Evolutionary conservation across 208 protist genomes (phyloP), one percentile per base, ranked within the genome.

Genomic region (Crithidia mellificae): DNA sequence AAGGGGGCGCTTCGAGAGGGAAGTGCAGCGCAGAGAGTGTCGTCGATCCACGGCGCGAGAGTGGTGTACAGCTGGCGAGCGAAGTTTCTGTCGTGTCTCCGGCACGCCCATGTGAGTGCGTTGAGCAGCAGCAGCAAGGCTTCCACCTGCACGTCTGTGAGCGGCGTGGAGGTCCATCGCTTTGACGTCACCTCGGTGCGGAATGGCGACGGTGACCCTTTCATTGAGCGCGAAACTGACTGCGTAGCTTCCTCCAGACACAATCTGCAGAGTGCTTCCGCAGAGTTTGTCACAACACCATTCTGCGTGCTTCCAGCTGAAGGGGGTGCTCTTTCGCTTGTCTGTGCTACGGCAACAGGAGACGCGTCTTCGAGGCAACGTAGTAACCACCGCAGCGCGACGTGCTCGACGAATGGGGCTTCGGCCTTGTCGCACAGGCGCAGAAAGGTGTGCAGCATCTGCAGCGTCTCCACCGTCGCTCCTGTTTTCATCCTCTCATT

Each of bases 341-440:
- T 19, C 25, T 11, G 4, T 39, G 27, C 15, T 11, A 24, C 38
- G 4, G 0, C 27, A 12, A 24, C 27, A 20, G 39, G 7, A 20
- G 55, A n/a, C 17, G n/a, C 38, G 6, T 39, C 57, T 3, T 19
- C 11, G 4, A 4, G 22, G 17, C 30, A 27, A 29, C 43, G 27
- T 22, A 83, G 38, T 51, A 92, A 44, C 86, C 86, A 92, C 30
- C 68, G 52, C 32, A 83, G 27, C 3, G 73, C 71, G 27, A 90
- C 66, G 56, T 61, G 41, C 46, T 79, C 79, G 22, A 92, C 81
- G 61, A 88, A 89, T 19, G 38, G 67, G 12, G 63, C 54, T 50
- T 92, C 81, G 1, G 81, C 74, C 24, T 72, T 64, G 68, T 92
- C 84, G 66, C 87, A 88, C 25, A 72, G 51, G 12, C 76, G 79